phyloP scores from a whole-genome alignment of 1,284 basidiomycete genomes.

The Cutaneotrichosporon curvatum region DNA sequence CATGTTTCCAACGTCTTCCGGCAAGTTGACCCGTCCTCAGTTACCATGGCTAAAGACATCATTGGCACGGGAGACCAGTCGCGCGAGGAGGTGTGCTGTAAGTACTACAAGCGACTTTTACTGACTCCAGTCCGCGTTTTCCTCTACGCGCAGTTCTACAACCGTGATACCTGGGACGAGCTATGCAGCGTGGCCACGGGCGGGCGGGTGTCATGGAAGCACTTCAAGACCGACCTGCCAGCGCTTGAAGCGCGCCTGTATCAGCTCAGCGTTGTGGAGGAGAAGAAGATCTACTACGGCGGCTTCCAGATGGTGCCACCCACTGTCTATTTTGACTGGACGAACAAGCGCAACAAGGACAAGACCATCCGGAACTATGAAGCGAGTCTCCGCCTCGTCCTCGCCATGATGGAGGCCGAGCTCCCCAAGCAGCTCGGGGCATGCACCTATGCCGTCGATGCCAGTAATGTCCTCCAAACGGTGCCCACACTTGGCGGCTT shows the following conservation, averaged over 20 bases:
- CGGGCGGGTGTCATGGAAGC: conserved; percentile 16
- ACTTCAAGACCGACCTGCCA: conserved; percentile 14
- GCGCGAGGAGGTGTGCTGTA: conserved; percentile 27
- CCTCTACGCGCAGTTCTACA: conserved; percentile 27
- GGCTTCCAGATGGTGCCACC: conserved; percentile 35
- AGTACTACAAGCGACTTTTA: conserved; percentile 6
- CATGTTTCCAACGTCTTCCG: conserved; percentile 28
- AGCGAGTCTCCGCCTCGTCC: conserved; percentile 23
- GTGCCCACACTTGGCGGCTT: conserved; percentile 29
- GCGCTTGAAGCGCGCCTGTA: conserved; percentile 21
- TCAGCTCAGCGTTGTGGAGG: conserved; percentile 13
- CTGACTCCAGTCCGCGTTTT: conserved; percentile 27
- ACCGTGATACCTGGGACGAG: conserved; percentile 18
- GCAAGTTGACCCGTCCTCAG: conserved; percentile 21
- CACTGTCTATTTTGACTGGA: conserved; percentile 22
- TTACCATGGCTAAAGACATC: conserved; percentile 11
- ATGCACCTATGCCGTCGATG: conserved; percentile 28
- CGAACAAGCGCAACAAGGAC: conserved; percentile 6
- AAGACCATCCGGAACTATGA: conserved; percentile 21
- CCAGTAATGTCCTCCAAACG: conserved; percentile 20
- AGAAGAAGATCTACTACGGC: conserved; percentile 20
- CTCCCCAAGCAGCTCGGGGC: conserved; percentile 15
- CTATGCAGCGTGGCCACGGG: conserved; percentile 16
- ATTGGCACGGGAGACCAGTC: conserved; percentile 24
- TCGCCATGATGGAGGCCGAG: conserved; percentile 23